Evolutionary conservation across 1,284 basidiomycete species (phyloP).

Genomic region (Coriolopsis trogii): DNA sequence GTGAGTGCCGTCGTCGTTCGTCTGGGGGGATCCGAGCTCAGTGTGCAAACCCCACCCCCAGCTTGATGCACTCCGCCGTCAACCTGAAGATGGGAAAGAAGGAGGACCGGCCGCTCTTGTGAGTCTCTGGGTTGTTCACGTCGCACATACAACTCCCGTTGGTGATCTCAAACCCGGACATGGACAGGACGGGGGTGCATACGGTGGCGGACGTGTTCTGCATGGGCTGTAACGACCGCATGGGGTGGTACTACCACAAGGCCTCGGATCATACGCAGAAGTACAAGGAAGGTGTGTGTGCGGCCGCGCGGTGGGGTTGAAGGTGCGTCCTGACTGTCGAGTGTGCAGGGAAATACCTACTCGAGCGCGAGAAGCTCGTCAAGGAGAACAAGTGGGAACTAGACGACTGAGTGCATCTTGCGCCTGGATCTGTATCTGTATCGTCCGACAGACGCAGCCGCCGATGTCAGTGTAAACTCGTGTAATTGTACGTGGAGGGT

Average conservation of each 20-base stretch:
- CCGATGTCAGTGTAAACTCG: too few relatives aligned
- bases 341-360: conserved; percentile 74
- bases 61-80: conserved; percentile 76
- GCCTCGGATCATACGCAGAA: conserved; percentile 81
- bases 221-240: conserved; percentile 72
- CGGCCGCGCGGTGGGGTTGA: too few relatives aligned
- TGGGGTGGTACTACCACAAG: conserved; percentile 87
- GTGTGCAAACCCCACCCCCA: conserved; percentile 30
- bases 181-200: conserved; percentile 75
- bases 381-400: conserved; percentile 82
- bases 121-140: conserved; percentile 11
- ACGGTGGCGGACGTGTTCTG: conserved; percentile 83
- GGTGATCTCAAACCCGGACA: neutral
- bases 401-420: conserved; percentile 37
- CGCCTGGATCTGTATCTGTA: neutral
- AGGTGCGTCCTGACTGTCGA: neutral
- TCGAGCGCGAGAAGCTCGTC: conserved; percentile 78
- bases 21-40: neutral
- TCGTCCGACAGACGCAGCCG: neutral
- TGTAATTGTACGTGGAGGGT: neutral
- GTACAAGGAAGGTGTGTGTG: conserved; percentile 78
- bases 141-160: too few relatives aligned
- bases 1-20: conserved; percentile 46
- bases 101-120: conserved; percentile 81
- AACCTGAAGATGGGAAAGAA: conserved; percentile 76